These are phyloP conservation scores for Stentor coeruleus DNA, from an alignment of 73 alveolate genomes.

Conservation along the genomic window DNA sequence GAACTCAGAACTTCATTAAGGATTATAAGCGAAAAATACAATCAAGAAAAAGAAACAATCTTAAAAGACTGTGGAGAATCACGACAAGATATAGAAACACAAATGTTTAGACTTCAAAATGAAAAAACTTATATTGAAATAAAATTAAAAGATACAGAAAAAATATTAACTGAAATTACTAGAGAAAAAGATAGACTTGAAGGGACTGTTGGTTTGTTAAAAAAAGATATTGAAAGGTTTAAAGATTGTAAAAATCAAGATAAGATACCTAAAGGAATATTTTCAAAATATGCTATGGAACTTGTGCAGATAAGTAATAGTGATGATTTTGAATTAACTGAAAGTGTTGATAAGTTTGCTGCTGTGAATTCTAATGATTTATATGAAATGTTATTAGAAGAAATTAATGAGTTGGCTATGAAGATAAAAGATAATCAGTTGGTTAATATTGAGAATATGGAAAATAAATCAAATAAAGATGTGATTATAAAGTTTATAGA, in stretches of 20 bases:
- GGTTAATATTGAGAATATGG: background rate
- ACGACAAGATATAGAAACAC: conserved; percentile 1
- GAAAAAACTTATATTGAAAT: background rate
- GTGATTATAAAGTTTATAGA: background rate
- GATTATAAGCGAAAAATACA: background rate
- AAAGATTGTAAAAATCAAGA: background rate
- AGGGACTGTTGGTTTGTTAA: background rate
- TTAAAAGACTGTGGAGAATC: background rate
- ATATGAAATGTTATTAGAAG: background rate
- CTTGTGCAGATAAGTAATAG: background rate
- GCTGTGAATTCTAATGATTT: background rate
- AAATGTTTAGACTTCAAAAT: background rate
- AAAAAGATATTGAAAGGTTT: background rate
- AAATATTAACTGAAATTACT: background rate
- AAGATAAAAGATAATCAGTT: background rate
- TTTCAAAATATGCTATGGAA: background rate
- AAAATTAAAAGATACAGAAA: background rate
- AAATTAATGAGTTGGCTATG: background rate
- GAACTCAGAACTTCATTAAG: background rate
- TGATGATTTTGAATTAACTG: background rate
- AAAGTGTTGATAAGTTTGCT: background rate
- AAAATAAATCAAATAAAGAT: too few relatives aligned
- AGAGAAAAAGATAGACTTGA: background rate
- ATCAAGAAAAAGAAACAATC: background rate
- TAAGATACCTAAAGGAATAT: background rate